These are phyloP conservation scores for Phytophthora podocarpi DNA, from an alignment of 352 stramenopile genomes.

Conservation along the genomic window DNA sequence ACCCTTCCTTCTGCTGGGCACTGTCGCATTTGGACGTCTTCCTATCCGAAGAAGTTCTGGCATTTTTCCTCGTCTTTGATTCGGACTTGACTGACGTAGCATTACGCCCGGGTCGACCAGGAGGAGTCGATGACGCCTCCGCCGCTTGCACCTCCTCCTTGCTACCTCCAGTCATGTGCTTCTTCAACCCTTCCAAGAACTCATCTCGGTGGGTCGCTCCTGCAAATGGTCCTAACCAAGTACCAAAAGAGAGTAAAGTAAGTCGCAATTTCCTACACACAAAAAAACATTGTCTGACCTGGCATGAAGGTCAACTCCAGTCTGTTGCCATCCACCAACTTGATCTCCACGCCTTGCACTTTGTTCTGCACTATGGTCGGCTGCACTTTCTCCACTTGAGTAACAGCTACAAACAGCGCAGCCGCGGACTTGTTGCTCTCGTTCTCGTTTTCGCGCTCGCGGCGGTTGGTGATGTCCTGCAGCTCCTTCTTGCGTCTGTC, in stretches of 20 bases:
- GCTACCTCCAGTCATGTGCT: constrained; percentile 6
- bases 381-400: constrained; percentile 31
- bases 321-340: constrained; percentile 32
- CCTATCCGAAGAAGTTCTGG: too few species aligned
- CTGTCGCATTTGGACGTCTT: too few species aligned
- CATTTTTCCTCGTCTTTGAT: not conserved
- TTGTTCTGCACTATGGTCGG: constrained; percentile 51
- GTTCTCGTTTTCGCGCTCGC: constrained; percentile 13
- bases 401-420: constrained; percentile 41
- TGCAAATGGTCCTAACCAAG: constrained; percentile 9
- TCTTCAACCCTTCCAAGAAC: constrained; percentile 40
- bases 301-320: constrained; percentile 75
- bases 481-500: constrained; percentile 58
- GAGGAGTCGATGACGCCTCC: too few species aligned
- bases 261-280: too few species aligned
- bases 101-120: not conserved
- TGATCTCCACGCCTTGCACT: constrained; percentile 44
- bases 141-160: too few species aligned
- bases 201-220: constrained; percentile 46
- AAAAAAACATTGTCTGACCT: too few species aligned
- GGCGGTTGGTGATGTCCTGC: constrained; percentile 57
- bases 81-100: not conserved
- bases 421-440: constrained; percentile 25
- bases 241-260: too few species aligned
- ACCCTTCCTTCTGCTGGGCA: constrained; percentile 21